Base-by-base conservation (phyloP, 176 grass and related monocot species). In the Eleusine coracana region DNA sequence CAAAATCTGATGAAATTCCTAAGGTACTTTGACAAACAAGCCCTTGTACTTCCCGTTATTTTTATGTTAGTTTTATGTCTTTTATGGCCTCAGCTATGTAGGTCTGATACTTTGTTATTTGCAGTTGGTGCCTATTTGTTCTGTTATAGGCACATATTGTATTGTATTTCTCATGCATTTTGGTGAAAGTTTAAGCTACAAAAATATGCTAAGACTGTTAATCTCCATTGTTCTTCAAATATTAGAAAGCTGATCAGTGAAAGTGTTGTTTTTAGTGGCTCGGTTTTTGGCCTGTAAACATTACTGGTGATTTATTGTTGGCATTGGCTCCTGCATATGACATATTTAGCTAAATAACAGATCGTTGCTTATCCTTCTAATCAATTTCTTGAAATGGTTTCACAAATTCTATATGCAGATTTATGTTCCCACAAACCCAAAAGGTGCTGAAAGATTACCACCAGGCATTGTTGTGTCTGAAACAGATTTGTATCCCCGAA, bases 391-490 rank as follows among this genome's bases (percentile, higher is more conserved):
- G 42, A 70, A 68, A 55, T 3, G 29, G 25, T 68, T 38, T 4
- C 58, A 12, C 62, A 63, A 65, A 60, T 78, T 81, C 1, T 59
- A 45, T 69, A 18, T 74, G 14, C 61, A 88, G 86, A 91, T 96
- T 80, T 91, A 92, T 86, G 89, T 93, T 77, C 83, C 94, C 72
- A 89, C 94, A 89, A 97, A 97, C 80, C 94, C 94, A 31, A 87
- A 86, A 91, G 94, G 94, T 72, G 91, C 94, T 85, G 94, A 97
- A 83, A 91, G 89, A 76, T 89, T 97, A 36, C 86, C 94, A 69
- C 85, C 89, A 64, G 89, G 91, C 71, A 97, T 97, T 84, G 82
- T 97, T 68, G 94, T 89, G 39, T 83, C 94, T 73, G 94, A 97
- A 79, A 89, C 91, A 67, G 94, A 97, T 69, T 86, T 97, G 66